Conservation (phyloP, 78 protist genomes). For the Dictyostelium capitatum region DNA sequence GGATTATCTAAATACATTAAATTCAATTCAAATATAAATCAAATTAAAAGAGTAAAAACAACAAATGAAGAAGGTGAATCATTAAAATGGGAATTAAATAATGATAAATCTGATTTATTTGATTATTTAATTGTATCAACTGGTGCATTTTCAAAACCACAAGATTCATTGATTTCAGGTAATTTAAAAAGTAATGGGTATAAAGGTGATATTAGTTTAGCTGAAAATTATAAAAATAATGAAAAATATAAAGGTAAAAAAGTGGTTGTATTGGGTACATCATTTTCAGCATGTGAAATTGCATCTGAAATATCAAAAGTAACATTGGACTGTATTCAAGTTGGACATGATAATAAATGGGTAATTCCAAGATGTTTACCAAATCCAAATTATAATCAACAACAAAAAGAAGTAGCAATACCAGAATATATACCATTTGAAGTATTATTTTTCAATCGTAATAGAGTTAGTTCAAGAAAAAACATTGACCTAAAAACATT, state of each 20-base stretch:
- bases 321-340: neutral
- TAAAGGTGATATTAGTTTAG: neutral
- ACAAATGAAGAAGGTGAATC: neutral
- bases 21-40: neutral
- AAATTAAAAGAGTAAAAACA: no score
- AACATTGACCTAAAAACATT: no score
- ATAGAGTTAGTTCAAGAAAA: no score
- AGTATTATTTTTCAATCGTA: no score
- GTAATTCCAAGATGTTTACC: neutral
- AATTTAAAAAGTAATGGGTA: neutral
- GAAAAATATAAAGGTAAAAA: neutral
- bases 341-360: neutral
- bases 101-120: neutral
- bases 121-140: neutral
- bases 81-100: neutral
- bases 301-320: neutral
- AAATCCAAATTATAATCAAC: neutral
- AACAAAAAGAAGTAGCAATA: no score
- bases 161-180: neutral
- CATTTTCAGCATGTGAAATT: slow-evolving; percentile 7
- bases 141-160: slow-evolving; percentile 2
- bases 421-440: no score
- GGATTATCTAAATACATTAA: neutral
- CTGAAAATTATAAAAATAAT: neutral
- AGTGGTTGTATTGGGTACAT: neutral